A percentile compares a stretch with the other conserved stretches of the same genome.
These are phyloP conservation scores for Pseudogymnoascus verrucosus DNA, from an alignment of 2,329 filamentous ascomycete genomes.

Conservation along the genomic window DNA sequence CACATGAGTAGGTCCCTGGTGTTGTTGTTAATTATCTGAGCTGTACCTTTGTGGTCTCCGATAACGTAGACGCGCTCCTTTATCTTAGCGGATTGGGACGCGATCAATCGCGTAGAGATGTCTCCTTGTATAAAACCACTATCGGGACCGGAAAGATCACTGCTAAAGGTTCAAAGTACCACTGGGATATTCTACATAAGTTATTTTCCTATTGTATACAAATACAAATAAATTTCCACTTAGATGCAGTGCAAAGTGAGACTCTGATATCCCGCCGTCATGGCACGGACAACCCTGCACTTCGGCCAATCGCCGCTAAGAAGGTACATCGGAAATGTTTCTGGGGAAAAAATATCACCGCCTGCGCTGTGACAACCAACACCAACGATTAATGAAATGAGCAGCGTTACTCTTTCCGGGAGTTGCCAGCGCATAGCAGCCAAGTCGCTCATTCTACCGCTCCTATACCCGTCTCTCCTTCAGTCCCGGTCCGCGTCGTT, in stretches of 20 bases:
- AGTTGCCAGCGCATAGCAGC: conserved; percentile 13
- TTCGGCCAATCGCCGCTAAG: neutral
- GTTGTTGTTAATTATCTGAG: neutral
- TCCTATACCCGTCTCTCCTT: conserved; percentile 10
- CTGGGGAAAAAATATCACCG: conserved; percentile 2
- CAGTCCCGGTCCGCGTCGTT: conserved; percentile 45
- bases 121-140: neutral
- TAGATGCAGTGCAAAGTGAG: neutral
- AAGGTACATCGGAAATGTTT: neutral
- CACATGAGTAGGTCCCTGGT: neutral
- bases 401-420: conserved; percentile 16
- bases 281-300: conserved; percentile 3
- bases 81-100: conserved; percentile 8
- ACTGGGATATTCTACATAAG: neutral
- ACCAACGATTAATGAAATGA: conserved; percentile 19
- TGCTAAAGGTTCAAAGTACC: neutral
- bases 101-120: neutral
- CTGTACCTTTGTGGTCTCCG: neutral
- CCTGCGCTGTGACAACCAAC: neutral
- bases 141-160: neutral
- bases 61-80: conserved; percentile 9
- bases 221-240: neutral
- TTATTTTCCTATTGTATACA: neutral
- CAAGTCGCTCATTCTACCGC: conserved; percentile 1
- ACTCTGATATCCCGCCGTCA: neutral